Percentiles rank a stretch among this genome's conserved stretches.
These are phyloP conservation scores for Boletus sp. DNA, from an alignment of 1,284 basidiomycete genomes.

Conservation along the genomic window DNA sequence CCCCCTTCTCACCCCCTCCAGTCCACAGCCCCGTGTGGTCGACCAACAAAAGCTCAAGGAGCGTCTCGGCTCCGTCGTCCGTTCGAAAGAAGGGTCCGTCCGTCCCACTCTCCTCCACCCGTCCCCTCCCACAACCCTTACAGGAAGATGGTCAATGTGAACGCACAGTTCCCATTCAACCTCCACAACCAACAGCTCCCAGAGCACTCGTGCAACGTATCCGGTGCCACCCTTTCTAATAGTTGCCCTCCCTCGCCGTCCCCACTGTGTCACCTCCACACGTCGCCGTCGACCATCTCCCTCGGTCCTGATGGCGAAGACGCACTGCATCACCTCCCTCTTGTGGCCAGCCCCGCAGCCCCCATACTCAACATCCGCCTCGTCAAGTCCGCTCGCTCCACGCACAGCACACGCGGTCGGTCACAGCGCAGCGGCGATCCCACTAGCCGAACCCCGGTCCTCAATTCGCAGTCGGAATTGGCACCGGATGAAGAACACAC, in stretches of 20 bases:
- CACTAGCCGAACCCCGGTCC: slow-evolving; percentile 1
- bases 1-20: too few relatives aligned
- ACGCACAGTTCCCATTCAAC: slow-evolving; percentile 61
- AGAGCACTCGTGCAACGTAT: slow-evolving; percentile 35
- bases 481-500: slow-evolving; percentile 3
- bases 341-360: not conserved
- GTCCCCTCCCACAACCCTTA: slow-evolving; percentile 1
- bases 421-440: slow-evolving; percentile 17
- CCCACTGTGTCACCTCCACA: slow-evolving; percentile 20
- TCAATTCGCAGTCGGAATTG: not conserved
- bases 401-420: slow-evolving; percentile 24
- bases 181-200: slow-evolving; percentile 49
- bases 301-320: slow-evolving; percentile 24
- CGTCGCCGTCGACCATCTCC: slow-evolving; percentile 22
- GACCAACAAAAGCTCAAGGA: slow-evolving; percentile 53
- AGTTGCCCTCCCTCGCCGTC: slow-evolving; percentile 24
- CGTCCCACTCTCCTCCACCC: not conserved
- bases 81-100: slow-evolving; percentile 58
- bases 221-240: slow-evolving; percentile 22
- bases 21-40: slow-evolving; percentile 34
- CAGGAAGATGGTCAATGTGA: slow-evolving; percentile 73
- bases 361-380: slow-evolving; percentile 28
- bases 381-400: slow-evolving; percentile 14
- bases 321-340: slow-evolving; percentile 10
- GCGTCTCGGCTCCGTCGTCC: slow-evolving; percentile 55